These are phyloP conservation scores for Dryas alaskensis DNA, from an alignment of 306 rosid species.

Conservation along the genomic window DNA sequence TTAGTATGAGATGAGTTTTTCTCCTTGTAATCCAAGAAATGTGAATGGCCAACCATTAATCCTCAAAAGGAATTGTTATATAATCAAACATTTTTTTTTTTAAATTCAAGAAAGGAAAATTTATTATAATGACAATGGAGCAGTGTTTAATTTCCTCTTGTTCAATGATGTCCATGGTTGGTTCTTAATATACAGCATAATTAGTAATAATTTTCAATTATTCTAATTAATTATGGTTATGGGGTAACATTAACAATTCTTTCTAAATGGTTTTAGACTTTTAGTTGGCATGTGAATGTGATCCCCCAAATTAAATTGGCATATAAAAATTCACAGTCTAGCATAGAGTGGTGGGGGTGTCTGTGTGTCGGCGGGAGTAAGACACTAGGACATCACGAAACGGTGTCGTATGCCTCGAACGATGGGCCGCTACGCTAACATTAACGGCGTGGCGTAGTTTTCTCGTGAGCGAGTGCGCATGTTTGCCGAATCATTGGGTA, in stretches of 20 bases:
- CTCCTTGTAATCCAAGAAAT: too few species aligned
- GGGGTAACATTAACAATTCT: not conserved
- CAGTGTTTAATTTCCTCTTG: not conserved
- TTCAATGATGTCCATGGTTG: not conserved
- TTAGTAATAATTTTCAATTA: not conserved
- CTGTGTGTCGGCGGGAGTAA: slow-evolving; percentile 4
- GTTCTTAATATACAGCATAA: not conserved
- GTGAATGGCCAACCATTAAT: too few species aligned
- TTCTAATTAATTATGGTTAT: not conserved
- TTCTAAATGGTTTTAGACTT: not conserved
- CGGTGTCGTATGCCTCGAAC: slow-evolving; percentile 5
- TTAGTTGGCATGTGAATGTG: slow-evolving; percentile 13
- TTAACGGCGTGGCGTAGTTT: slow-evolving; percentile 3
- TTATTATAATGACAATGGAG: not conserved
- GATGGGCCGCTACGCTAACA: not conserved
- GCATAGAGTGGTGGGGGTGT: slow-evolving; percentile 6
- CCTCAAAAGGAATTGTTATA: too few species aligned
- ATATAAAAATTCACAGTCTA: not conserved
- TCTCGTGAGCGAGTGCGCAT: slow-evolving; percentile 7
- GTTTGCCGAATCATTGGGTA: slow-evolving; percentile 18
- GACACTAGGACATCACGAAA: not conserved
- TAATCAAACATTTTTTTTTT: too few species aligned
- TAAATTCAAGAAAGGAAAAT: not conserved
- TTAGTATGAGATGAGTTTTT: too few species aligned
- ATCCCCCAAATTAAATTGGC: not conserved